These are phyloP conservation scores for Pythium rhizo-oryzae DNA, from an alignment of 352 stramenopile genomes.

Conservation along the genomic window DNA sequence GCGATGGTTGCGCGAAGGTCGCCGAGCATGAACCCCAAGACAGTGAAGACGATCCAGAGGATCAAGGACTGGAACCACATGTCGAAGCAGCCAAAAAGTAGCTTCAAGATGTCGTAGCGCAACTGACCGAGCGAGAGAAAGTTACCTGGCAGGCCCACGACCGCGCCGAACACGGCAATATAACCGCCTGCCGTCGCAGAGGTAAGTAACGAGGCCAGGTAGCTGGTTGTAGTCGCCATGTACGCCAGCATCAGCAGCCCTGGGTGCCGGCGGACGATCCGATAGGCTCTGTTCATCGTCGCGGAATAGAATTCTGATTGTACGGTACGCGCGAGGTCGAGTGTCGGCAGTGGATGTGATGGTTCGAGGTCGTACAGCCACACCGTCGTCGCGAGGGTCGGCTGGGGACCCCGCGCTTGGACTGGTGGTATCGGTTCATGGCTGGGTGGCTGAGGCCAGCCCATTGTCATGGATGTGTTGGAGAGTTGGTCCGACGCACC, in stretches of 20 bases:
- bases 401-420: too few relatives aligned
- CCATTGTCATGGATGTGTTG: too few relatives aligned
- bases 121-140: conserved; percentile 3
- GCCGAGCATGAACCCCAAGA: conserved; percentile 7
- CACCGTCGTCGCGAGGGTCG: too few relatives aligned
- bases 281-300: not conserved
- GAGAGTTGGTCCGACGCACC: too few relatives aligned
- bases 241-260: not conserved
- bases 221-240: not conserved
- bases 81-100: conserved; percentile 19
- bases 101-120: conserved; percentile 15
- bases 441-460: too few relatives aligned
- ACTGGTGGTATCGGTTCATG: too few relatives aligned
- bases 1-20: conserved; percentile 1
- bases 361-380: not conserved
- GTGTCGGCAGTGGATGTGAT: not conserved
- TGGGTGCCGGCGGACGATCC: not conserved
- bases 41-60: conserved; percentile 4
- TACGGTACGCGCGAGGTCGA: not conserved
- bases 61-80: conserved; percentile 18
- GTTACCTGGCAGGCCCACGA: not conserved
- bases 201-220: not conserved
- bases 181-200: not conserved
- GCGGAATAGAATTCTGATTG: not conserved
- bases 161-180: not conserved